Evolutionary conservation across 108 stramenopile species (phyloP).

Genomic region (Cyclotella atomus): DNA sequence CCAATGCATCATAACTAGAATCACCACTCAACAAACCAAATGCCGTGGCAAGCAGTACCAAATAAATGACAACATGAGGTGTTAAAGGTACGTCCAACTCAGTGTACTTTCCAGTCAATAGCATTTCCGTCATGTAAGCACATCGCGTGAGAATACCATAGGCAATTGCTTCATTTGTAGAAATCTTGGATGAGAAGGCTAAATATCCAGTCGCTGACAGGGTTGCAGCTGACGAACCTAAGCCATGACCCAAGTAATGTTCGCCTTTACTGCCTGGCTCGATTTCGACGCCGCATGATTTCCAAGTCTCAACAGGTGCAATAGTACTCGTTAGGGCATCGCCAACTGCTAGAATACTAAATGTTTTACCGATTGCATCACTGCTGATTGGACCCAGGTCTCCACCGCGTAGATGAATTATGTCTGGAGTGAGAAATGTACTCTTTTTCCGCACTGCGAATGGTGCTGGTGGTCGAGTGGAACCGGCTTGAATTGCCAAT

Average conservation of each 20-base stretch:
- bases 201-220: conserved; percentile 21
- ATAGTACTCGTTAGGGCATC: conserved; percentile 23
- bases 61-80: conserved; percentile 19
- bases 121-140: conserved; percentile 30
- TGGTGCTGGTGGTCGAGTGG: not conserved
- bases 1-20: conserved; percentile 10
- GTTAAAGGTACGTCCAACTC: conserved; percentile 19
- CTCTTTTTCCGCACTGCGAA: not conserved
- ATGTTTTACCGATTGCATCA: conserved; percentile 17
- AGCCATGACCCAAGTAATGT: conserved; percentile 28
- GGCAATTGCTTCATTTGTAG: conserved; percentile 22
- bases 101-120: conserved; percentile 28
- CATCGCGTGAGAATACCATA: conserved; percentile 17
- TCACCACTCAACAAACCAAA: conserved; percentile 25
- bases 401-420: conserved; percentile 19
- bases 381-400: conserved; percentile 24
- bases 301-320: conserved; percentile 5
- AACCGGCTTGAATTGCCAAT: not conserved
- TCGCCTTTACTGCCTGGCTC: conserved; percentile 20
- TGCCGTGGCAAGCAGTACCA: conserved; percentile 24
- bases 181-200: conserved; percentile 18
- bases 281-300: conserved; percentile 5
- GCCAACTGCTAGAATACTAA: conserved; percentile 21
- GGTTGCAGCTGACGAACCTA: conserved; percentile 23
- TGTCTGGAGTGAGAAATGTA: not conserved